Conservation (phyloP, 495 filamentous ascomycete species). For the Aspergillus panamensis region DNA sequence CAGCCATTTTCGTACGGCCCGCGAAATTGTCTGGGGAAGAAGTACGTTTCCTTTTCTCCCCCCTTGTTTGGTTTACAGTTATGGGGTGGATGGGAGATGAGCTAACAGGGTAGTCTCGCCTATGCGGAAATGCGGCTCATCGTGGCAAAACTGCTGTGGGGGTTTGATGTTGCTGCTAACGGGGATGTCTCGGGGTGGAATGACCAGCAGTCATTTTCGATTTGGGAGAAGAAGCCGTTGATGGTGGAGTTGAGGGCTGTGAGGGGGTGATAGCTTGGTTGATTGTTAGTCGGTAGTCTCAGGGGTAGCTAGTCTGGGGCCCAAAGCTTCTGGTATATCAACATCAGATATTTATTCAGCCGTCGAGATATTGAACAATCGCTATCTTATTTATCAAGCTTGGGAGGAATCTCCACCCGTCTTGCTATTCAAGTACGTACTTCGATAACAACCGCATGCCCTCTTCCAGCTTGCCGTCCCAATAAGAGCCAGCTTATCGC, state of each 20-base stretch:
- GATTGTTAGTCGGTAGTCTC: too few relatives aligned
- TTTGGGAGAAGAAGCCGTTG: slow-evolving; percentile 47
- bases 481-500: too few relatives aligned
- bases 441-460: too few relatives aligned
- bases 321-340: too few relatives aligned
- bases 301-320: too few relatives aligned
- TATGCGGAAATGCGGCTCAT: slow-evolving; percentile 55
- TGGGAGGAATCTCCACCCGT: too few relatives aligned
- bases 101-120: slow-evolving; percentile 38
- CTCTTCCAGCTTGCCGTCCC: too few relatives aligned
- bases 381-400: too few relatives aligned
- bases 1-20: slow-evolving; percentile 45
- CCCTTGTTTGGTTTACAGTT: neutral
- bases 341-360: too few relatives aligned
- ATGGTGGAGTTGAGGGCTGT: slow-evolving; percentile 19
- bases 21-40: slow-evolving; percentile 42
- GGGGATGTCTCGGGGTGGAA: slow-evolving; percentile 36
- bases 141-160: slow-evolving; percentile 48
- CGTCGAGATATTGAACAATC: too few relatives aligned
- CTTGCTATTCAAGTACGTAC: too few relatives aligned
- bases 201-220: slow-evolving; percentile 37
- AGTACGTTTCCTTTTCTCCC: slow-evolving; percentile 21
- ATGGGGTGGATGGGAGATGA: neutral
- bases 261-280: too few relatives aligned
- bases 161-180: slow-evolving; percentile 48